Base-by-base conservation (phyloP, 352 stramenopile species). In the Phytophthora agathidicida region DNA sequence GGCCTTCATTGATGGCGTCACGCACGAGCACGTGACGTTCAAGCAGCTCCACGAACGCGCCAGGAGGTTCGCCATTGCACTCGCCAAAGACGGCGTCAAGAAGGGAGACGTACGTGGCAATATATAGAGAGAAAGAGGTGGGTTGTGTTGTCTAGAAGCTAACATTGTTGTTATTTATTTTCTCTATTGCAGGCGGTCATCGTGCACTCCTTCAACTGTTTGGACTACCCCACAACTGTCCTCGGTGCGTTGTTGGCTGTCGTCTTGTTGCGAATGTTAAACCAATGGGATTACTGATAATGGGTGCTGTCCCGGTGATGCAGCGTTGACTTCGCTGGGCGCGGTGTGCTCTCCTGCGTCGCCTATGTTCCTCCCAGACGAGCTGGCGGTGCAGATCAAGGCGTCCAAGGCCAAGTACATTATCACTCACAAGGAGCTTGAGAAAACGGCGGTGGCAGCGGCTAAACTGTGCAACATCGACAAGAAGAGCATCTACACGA, bases 161-260 rank as follows among this genome's bases (percentile, higher is more conserved):
- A n/a, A n/a, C 3, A 10, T n/a, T 35, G 7, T 31, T 32, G 16
- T 19, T 24, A 20, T 24, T 27, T n/a, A 5, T 24, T n/a, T n/a
- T n/a, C n/a, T n/a, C n/a, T n/a, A n/a, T 26, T 49, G 10, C 45
- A 86, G 76, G 60, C 72, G 3, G 74, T 91, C 17, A 61, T 88
- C 2, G 6, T 88, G 52, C 79, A 91, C 57, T 80, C 77, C 35
- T 78, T 88, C 57, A 91, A 91, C 64, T 91, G 81, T 46, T 16
- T 89, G 23, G 81, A 91, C 58, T 91, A 80, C 55, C 78, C 75
- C 30, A 69, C 75, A 14, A 54, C 76, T 6, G 63, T 84, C 9
- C 66, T 88, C 9, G 77, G 80, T 89, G 60, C n/a, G 51, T 45
- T 47, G 0, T 41, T 16, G 19, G 20, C 19, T 51, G 20, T 5